A percentile compares a stretch with the other conserved stretches of the same genome.
phyloP scores from a whole-genome alignment of 208 protist genomes.

The Wallacemonas collosoma region DNA sequence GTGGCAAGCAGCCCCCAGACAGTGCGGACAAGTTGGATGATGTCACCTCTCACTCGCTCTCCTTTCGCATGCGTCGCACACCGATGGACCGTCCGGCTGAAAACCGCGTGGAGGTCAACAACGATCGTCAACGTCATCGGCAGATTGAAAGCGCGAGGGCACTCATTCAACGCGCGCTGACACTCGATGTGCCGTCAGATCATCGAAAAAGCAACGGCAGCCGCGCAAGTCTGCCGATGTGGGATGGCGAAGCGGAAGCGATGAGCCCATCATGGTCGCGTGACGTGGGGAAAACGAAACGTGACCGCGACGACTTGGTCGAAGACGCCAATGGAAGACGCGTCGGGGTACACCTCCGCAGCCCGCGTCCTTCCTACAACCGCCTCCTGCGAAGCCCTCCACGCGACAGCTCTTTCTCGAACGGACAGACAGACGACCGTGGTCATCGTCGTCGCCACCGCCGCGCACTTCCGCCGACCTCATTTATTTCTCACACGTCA shows the following conservation, averaged over 20 bases:
- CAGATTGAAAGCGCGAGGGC: background rate
- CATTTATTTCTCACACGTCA: too few relatives aligned
- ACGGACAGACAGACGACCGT: too few relatives aligned
- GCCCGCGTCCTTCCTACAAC: background rate
- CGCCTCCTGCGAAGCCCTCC: slow-evolving; percentile 7
- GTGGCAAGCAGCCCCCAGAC: background rate
- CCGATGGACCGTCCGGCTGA: background rate
- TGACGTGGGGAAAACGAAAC: too few relatives aligned
- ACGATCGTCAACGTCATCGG: background rate
- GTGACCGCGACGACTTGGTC: too few relatives aligned
- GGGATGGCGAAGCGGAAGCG: too few relatives aligned
- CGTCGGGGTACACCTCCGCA: background rate
- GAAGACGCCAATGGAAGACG: too few relatives aligned
- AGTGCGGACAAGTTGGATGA: too few relatives aligned
- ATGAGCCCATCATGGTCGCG: background rate
- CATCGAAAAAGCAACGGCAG: too few relatives aligned
- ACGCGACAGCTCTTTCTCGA: background rate
- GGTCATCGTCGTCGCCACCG: too few relatives aligned
- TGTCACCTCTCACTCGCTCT: background rate
- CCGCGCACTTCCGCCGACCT: too few relatives aligned
- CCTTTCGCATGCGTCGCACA: background rate
- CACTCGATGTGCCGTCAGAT: too few relatives aligned
- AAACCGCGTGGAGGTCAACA: background rate
- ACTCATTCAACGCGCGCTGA: background rate
- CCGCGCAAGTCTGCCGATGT: too few relatives aligned